Evolutionary conservation across 2,329 filamentous ascomycete genomes (phyloP).

Genomic region (Hypoxylon sp.): DNA sequence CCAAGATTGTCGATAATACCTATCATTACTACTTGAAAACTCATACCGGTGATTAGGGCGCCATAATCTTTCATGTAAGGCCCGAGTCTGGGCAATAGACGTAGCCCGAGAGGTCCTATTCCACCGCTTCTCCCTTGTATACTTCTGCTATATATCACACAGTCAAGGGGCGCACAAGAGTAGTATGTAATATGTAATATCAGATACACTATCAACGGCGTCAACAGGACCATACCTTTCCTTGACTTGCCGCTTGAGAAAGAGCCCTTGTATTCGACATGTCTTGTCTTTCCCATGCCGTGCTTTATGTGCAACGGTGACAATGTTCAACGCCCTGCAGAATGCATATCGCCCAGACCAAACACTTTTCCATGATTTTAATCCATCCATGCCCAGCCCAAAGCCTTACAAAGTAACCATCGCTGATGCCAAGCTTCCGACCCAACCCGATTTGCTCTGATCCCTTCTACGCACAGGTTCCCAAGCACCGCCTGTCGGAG

Average conservation of each 20-base stretch:
- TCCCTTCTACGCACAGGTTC: constrained; percentile 32
- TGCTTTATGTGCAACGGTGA: constrained; percentile 20
- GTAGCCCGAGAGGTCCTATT: background rate
- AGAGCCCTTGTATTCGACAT: constrained; percentile 3
- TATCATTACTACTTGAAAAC: constrained; percentile 16
- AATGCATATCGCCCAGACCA: constrained; percentile 36
- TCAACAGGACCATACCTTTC: background rate
- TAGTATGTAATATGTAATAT: background rate
- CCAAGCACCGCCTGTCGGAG: constrained; percentile 21
- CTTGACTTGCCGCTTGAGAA: constrained; percentile 3
- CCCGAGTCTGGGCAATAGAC: background rate
- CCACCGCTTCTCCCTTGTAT: background rate
- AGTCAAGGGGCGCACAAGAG: background rate
- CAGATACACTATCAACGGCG: background rate
- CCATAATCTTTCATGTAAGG: background rate
- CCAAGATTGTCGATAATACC: constrained; percentile 37
- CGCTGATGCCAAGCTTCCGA: constrained; percentile 43
- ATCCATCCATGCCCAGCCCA: constrained; percentile 27
- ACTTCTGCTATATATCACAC: background rate
- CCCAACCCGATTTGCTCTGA: constrained; percentile 38
- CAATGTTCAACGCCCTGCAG: constrained; percentile 30
- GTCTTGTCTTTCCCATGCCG: constrained; percentile 5
- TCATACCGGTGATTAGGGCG: constrained; percentile 1
- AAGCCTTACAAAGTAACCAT: constrained; percentile 36
- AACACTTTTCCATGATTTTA: constrained; percentile 28